phyloP scores from a whole-genome alignment of 306 rosid species.

The Mucuna pruriens region DNA sequence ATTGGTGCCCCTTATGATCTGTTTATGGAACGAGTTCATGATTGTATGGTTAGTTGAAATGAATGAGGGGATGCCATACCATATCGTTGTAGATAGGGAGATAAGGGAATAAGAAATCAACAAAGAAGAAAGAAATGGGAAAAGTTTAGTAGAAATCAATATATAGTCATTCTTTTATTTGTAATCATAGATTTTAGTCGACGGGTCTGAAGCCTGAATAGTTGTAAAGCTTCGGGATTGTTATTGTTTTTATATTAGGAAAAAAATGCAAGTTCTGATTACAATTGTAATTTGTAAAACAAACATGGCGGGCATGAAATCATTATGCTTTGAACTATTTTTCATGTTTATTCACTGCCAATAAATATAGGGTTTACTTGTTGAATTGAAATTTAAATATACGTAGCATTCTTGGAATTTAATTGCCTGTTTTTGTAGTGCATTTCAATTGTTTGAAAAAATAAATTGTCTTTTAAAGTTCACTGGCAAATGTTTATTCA shows the following conservation, averaged over 20 bases:
- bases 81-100: constrained; percentile 62
- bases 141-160: constrained; percentile 53
- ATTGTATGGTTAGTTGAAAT: constrained; percentile 43
- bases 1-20: constrained; percentile 39
- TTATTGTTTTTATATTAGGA: constrained; percentile 1
- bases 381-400: neutral
- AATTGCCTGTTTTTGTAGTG: too few species aligned
- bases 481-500: neutral
- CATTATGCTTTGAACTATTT: neutral
- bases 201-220: constrained; percentile 28
- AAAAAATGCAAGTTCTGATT: constrained; percentile 25
- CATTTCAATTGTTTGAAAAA: too few species aligned
- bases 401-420: neutral
- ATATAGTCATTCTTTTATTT: constrained; percentile 77
- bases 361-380: neutral
- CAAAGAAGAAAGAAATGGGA: constrained; percentile 34
- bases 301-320: neutral
- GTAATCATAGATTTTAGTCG: constrained; percentile 52
- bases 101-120: constrained; percentile 45
- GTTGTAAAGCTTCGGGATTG: constrained; percentile 45
- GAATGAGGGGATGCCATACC: constrained; percentile 4
- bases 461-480: neutral
- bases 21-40: constrained; percentile 34
- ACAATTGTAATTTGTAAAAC: constrained; percentile 41
- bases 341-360: neutral